Base-by-base conservation (phyloP, 176 grass and related monocot genomes). In the Ampelocalamus luodianensis region DNA sequence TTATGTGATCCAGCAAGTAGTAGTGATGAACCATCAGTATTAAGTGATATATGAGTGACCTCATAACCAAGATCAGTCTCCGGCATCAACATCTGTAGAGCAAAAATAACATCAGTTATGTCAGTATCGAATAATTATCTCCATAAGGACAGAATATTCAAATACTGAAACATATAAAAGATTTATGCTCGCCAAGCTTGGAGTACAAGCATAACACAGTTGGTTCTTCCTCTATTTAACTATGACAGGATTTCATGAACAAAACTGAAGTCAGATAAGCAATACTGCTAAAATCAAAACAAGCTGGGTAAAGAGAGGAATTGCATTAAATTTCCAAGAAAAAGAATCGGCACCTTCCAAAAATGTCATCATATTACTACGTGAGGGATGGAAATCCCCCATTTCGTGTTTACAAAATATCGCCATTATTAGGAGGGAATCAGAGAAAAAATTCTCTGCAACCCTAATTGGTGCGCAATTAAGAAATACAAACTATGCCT, bases 1-100 rank as follows among this genome's bases (percentile, higher is more conserved):
- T 72, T 88, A 70, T 92, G 86, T 18, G 96, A 96, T 62, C 96
- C 91, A 88, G 79, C 59, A 6, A 99, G 51, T 54, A 99, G 86
- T 66, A 99, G 71, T 71, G 90, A 88, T 83, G 93, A 95, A 32
- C 93, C 91, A 79, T 99, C 91, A 58, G 56, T 36, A 79, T 88
- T 99, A 43, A 99, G 88, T 86, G 88, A 86, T 43, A 99, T 72
- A 76, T 94, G 78, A 46, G 71, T 86, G 59, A 94, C 74, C 22
- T 77, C 72, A 2, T 70, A 87, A 75, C 86, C 79, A 80, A 96
- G 83, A 88, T 91, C 87, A n/a, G 50, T 49, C 74, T 93, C 90
- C 20, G 86, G 86, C 26, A 88, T 50, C 89, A 99, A 74, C 62
- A 88, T 63, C 96, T 99, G 86, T 24, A 63, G 26, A 88, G 14